Conservation (phyloP, 2,329 filamentous ascomycete genomes). For the Phyllachora maydis region DNA sequence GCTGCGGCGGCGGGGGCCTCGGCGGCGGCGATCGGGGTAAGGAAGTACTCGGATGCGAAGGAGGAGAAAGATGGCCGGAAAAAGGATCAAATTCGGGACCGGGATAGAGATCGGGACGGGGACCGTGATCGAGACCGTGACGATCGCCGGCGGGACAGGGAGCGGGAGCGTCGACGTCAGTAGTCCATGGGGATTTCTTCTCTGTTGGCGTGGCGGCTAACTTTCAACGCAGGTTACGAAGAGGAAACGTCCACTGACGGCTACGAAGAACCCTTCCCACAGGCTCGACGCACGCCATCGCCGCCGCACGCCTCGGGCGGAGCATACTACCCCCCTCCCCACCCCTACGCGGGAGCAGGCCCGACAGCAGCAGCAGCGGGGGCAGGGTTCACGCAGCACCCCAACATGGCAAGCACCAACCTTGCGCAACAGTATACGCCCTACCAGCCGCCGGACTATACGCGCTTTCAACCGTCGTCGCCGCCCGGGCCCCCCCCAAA, state of each 20-base stretch:
- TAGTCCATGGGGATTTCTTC: slow-evolving; percentile 1
- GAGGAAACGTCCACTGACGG: slow-evolving; percentile 13
- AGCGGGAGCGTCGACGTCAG: slow-evolving; percentile 14
- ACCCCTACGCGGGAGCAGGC: slow-evolving; percentile 1
- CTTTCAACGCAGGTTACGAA: slow-evolving; percentile 11
- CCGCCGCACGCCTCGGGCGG: slow-evolving; percentile 30
- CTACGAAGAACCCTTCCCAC: slow-evolving; percentile 12
- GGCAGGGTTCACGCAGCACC: slow-evolving; percentile 15
- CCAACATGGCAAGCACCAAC: slow-evolving; percentile 12
- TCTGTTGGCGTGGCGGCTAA: slow-evolving; percentile 2
- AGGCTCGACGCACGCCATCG: slow-evolving; percentile 16
- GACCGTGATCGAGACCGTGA: slow-evolving; percentile 8
- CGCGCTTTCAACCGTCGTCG: slow-evolving; percentile 17
- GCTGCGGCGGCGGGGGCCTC: slow-evolving; percentile 32
- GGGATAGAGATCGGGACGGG: slow-evolving; percentile 11
- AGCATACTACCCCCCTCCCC: slow-evolving; percentile 20
- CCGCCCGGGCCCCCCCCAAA: slow-evolving; percentile 12
- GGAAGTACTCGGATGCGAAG: slow-evolving; percentile 31
- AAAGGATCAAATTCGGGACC: slow-evolving; percentile 13
- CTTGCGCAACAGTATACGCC: slow-evolving; percentile 13
- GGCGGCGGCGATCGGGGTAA: slow-evolving; percentile 41
- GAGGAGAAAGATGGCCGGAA: slow-evolving; percentile 19
- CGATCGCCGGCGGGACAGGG: slow-evolving; percentile 7
- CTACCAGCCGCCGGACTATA: slow-evolving; percentile 21
- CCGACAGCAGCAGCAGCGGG: slow-evolving; percentile 2